Evolutionary conservation across 257 asterid species (phyloP), one percentile per base, ranked within the genome.

Genomic region (Pogostemon cablin): DNA sequence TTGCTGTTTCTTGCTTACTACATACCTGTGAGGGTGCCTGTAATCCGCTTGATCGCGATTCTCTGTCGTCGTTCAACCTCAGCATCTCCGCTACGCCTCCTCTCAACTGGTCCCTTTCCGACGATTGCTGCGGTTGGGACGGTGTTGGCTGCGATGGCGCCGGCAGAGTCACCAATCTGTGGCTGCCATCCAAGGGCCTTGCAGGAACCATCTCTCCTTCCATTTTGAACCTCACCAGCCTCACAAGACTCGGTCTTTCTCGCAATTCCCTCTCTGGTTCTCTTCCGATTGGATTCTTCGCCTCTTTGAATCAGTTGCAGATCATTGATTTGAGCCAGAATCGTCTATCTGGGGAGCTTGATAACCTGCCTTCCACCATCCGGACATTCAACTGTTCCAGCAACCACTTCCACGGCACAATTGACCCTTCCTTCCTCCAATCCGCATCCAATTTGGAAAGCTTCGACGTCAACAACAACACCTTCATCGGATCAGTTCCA

Each of bases 61-160:
- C 96, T 3, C 40, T 93, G 7, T 68, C 87, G 4, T 80, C 78
- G 9, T 85, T 91, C 78, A 82, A 85, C 56, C 67, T 9, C 3
- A 83, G 49, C 60, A 20, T 85, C 68, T 58, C 86, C 0, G 71
- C 84, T 41, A 3, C 82, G 3, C 81, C 87, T 48, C 91, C 92
- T 3, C 72, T 91, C 75, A 78, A 81, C 56, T 93, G 99, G 99
- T 77, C 79, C 4, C 47, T 55, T 54, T 59, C 88, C 3, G 32
- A 17, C 9, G 96, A 93, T 66, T 93, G 99, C 81, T 93, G 99
- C 78, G 38, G 7, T 48, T 89, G 99, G 99, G 96, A 93, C 63
- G 99, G 99, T 7, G 71, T 93, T 4, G 67, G 60, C 9, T 93
- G 99, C 77, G 98, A 93, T 54, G 77, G 46, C 59, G 65, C 80